A percentile compares a stretch with the other conserved stretches of the same genome.
Conservation (phyloP, 805 yeast genomes). For the Kazachstania africana region DNA sequence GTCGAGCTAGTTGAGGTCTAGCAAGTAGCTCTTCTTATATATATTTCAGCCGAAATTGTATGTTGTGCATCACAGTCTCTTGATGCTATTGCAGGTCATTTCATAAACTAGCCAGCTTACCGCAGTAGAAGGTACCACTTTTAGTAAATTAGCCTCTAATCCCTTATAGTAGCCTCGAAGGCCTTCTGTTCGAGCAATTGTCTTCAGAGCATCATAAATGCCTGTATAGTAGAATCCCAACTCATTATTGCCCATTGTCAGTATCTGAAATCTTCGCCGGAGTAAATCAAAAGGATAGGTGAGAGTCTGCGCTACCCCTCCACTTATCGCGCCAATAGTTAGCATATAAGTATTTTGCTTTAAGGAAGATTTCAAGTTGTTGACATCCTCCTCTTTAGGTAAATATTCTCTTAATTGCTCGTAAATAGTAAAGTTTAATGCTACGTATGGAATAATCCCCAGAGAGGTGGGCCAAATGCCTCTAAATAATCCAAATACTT, state of each 20-base stretch:
- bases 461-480: conserved; percentile 85
- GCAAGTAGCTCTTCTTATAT: too few species aligned
- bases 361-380: conserved; percentile 11
- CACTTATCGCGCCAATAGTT: conserved; percentile 72
- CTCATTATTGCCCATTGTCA: conserved; percentile 58
- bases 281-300: conserved; percentile 88
- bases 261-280: conserved; percentile 83
- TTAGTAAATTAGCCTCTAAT: conserved; percentile 58
- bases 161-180: conserved; percentile 76
- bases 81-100: conserved; percentile 27
- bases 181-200: conserved; percentile 65
- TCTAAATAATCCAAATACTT: conserved; percentile 60
- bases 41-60: too few species aligned
- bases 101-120: conserved; percentile 88
- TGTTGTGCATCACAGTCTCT: too few species aligned
- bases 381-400: conserved; percentile 19
- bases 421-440: conserved; percentile 82
- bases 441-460: conserved; percentile 95
- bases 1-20: too few species aligned
- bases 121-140: conserved; percentile 93
- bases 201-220: conserved; percentile 58
- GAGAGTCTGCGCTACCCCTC: conserved; percentile 80
- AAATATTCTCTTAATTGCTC: conserved; percentile 61
- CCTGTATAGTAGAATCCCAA: conserved; percentile 76
- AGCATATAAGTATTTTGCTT: conserved; percentile 40